Evolutionary conservation across 768 basidiomycete genomes (phyloP).

Genomic region (Calocera cornea): DNA sequence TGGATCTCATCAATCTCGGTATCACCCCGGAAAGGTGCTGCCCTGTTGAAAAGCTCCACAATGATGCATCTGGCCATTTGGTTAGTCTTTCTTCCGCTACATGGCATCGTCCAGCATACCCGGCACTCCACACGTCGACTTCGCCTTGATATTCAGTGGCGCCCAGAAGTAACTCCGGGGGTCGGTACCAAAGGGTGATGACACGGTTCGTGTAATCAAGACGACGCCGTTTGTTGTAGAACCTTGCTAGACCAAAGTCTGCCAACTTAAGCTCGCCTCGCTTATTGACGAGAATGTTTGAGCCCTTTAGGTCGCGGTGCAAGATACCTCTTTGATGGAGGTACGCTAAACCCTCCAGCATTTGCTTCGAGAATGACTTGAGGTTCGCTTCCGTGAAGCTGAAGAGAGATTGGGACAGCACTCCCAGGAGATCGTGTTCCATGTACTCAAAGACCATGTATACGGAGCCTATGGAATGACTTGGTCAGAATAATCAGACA

Average conservation of each 20-base stretch:
- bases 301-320: constrained; percentile 97
- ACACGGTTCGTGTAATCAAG: constrained; percentile 99
- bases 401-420: constrained; percentile 83
- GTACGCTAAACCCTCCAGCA: constrained; percentile 88
- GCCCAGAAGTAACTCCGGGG: constrained; percentile 87
- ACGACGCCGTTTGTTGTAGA: constrained; percentile 80
- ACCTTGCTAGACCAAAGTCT: constrained; percentile 93
- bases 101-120: constrained; percentile 39
- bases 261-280: constrained; percentile 87
- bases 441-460: constrained; percentile 99
- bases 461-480: constrained; percentile 53
- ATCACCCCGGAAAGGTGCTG: constrained; percentile 93
- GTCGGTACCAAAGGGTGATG: constrained; percentile 96
- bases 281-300: constrained; percentile 89
- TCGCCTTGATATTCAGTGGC: constrained; percentile 93
- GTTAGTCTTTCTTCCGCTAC: neutral
- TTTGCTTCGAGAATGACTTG: constrained; percentile 91
- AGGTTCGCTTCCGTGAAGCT: constrained; percentile 73
- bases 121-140: constrained; percentile 99
- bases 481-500: neutral
- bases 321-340: constrained; percentile 93
- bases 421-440: constrained; percentile 94
- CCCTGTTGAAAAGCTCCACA: constrained; percentile 91
- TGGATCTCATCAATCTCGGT: constrained; percentile 97
- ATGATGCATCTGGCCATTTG: constrained; percentile 70